A percentile compares a stretch with the other conserved stretches of the same genome.
Conservation (phyloP, 371 early-diverging fungal species). For the Umbelopsis sp. region DNA sequence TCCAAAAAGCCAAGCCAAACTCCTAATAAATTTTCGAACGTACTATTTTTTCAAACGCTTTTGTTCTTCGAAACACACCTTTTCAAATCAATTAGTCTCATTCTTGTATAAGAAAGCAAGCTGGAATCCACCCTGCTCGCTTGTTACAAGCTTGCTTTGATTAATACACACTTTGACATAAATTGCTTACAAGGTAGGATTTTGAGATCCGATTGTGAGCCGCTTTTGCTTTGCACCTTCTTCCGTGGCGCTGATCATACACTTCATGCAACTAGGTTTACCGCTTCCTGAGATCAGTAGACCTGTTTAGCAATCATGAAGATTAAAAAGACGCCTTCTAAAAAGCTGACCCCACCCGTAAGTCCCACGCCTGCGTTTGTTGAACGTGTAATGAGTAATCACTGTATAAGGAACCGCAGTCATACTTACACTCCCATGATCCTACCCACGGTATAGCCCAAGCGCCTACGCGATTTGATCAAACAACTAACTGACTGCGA, state of each 20-base stretch:
- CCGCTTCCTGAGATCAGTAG: not conserved
- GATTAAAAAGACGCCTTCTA: conserved; percentile 70
- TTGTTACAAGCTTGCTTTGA: conserved; percentile 17
- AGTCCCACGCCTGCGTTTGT: conserved; percentile 21
- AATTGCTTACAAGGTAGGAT: no score
- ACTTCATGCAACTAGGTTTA: no score
- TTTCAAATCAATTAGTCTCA: no score
- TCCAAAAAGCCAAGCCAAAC: not conserved
- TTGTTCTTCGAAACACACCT: no score
- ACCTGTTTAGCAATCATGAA: conserved; percentile 52
- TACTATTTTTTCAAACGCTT: not conserved
- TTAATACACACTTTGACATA: not conserved
- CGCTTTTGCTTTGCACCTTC: no score
- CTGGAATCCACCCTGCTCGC: conserved; percentile 13
- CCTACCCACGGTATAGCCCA: conserved; percentile 47
- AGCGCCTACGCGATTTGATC: conserved; percentile 58
- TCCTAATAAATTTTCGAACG: conserved; percentile 1
- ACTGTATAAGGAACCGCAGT: not conserved
- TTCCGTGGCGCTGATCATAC: no score
- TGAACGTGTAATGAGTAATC: no score
- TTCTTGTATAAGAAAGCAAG: conserved; percentile 9
- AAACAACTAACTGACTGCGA: conserved; percentile 57
- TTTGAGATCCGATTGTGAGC: no score
- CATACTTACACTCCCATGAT: not conserved
- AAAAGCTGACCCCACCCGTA: conserved; percentile 67